These are phyloP conservation scores for Microbotryum saponariae DNA, from an alignment of 1,284 basidiomycete species.

Conservation along the genomic window DNA sequence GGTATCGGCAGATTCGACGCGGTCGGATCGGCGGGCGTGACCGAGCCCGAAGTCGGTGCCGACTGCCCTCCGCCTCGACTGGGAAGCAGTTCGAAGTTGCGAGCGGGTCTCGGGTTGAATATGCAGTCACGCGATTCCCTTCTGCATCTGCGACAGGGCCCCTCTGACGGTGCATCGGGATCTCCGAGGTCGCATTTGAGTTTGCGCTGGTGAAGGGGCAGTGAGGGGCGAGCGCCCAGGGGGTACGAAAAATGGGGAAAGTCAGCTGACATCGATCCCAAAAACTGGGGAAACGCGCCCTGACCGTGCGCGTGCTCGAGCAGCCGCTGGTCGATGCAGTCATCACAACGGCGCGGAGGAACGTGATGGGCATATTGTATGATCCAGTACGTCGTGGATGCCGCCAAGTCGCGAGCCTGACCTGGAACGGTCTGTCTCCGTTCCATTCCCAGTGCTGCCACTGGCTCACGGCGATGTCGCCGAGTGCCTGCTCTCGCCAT, in stretches of 20 bases:
- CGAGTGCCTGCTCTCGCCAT: no score
- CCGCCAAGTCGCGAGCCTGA: background rate
- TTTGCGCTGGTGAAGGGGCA: slow-evolving; percentile 41
- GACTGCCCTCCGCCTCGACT: background rate
- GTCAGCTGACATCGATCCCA: background rate
- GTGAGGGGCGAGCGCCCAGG: background rate
- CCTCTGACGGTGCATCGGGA: slow-evolving; percentile 44
- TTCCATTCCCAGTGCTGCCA: no score
- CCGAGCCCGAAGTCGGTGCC: background rate
- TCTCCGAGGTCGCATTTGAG: slow-evolving; percentile 46
- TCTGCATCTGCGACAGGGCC: slow-evolving; percentile 45
- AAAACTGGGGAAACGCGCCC: background rate
- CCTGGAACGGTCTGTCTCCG: background rate
- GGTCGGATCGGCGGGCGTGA: slow-evolving; percentile 2
- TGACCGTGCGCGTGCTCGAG: background rate
- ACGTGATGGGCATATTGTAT: background rate
- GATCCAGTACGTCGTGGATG: background rate
- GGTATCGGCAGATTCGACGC: background rate
- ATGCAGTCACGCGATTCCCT: slow-evolving; percentile 45
- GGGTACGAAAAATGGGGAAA: background rate
- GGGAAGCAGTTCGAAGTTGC: slow-evolving; percentile 7
- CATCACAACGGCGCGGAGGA: background rate
- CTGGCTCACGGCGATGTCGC: no score
- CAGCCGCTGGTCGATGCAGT: background rate
- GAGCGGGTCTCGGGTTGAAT: slow-evolving; percentile 32